phyloP scores from a whole-genome alignment of 495 filamentous ascomycete species.

The Venustampulla echinocandica region DNA sequence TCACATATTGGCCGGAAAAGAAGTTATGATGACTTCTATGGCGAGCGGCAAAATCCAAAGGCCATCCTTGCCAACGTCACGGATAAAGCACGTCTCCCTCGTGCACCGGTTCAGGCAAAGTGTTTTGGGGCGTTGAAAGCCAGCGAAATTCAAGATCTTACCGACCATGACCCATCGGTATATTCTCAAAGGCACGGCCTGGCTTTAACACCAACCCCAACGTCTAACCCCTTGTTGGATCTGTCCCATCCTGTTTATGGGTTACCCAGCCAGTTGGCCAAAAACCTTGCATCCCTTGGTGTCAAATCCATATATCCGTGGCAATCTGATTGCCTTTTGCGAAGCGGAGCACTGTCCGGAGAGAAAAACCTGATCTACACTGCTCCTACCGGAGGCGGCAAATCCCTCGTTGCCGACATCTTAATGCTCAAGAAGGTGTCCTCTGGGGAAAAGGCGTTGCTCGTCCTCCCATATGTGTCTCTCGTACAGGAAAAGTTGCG shows the following conservation, averaged over 20 bases:
- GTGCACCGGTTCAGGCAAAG: slow-evolving; percentile 4
- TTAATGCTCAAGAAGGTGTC: slow-evolving; percentile 65
- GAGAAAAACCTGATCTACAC: slow-evolving; percentile 69
- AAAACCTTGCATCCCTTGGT: slow-evolving; percentile 55
- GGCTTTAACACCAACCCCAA: slow-evolving; percentile 40
- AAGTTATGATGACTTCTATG: slow-evolving; percentile 19
- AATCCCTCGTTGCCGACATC: slow-evolving; percentile 69
- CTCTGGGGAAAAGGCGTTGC: slow-evolving; percentile 57
- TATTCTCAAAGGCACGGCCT: slow-evolving; percentile 38
- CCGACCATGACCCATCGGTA: slow-evolving; percentile 26
- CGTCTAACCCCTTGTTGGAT: slow-evolving; percentile 50
- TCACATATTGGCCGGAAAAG: slow-evolving; percentile 38
- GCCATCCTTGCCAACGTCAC: slow-evolving; percentile 3
- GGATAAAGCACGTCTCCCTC: slow-evolving; percentile 6
- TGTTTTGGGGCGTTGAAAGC: slow-evolving; percentile 10
- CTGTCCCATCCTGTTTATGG: slow-evolving; percentile 58
- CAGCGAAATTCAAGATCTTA: slow-evolving; percentile 6
- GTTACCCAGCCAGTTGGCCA: slow-evolving; percentile 49
- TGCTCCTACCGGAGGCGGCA: slow-evolving; percentile 78
- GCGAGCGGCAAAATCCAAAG: not conserved
- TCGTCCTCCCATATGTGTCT: slow-evolving; percentile 77
- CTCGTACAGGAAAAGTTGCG: slow-evolving; percentile 76
- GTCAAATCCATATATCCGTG: slow-evolving; percentile 69
- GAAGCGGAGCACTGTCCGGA: slow-evolving; percentile 56
- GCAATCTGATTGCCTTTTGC: slow-evolving; percentile 72